These are phyloP conservation scores for Omphalotus guepiniiformis DNA, from an alignment of 768 basidiomycete genomes.

Conservation along the genomic window DNA sequence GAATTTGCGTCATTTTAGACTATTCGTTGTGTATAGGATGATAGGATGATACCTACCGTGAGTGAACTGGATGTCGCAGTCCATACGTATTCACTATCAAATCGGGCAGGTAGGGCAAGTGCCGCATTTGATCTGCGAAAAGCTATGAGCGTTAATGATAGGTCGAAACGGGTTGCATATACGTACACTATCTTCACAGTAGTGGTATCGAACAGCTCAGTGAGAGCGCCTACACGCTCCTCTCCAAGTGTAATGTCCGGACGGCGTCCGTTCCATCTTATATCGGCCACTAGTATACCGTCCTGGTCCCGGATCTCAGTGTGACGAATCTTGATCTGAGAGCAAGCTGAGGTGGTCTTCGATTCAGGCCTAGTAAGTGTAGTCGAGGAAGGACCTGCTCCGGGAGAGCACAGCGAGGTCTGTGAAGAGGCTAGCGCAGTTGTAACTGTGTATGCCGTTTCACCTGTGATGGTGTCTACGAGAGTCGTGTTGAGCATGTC, in stretches of 20 bases:
- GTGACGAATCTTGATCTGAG: slow-evolving; percentile 25
- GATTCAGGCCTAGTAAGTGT: too few species aligned
- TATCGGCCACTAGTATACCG: slow-evolving; percentile 40
- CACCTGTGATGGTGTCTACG: slow-evolving; percentile 47
- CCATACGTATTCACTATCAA: slow-evolving; percentile 59
- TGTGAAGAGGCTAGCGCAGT: slow-evolving; percentile 32
- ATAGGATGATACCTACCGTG: slow-evolving; percentile 35
- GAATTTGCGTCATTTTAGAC: slow-evolving; percentile 3
- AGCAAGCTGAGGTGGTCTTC: not conserved
- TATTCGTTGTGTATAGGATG: not conserved
- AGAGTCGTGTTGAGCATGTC: slow-evolving; percentile 57
- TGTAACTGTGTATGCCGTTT: slow-evolving; percentile 43
- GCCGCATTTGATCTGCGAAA: slow-evolving; percentile 53
- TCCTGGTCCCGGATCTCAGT: slow-evolving; percentile 41
- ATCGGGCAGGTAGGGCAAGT: slow-evolving; percentile 58
- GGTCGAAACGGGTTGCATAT: not conserved
- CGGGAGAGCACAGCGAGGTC: slow-evolving; percentile 17
- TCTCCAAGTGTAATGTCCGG: slow-evolving; percentile 50
- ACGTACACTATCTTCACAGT: slow-evolving; percentile 52
- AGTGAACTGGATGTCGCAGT: slow-evolving; percentile 51
- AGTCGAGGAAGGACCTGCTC: not conserved
- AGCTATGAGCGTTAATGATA: slow-evolving; percentile 6
- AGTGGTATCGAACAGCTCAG: slow-evolving; percentile 54
- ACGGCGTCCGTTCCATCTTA: slow-evolving; percentile 49
- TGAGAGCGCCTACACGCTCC: slow-evolving; percentile 47